Evolutionary conservation across 164 flowering plant species (phyloP).

Genomic region (Aristolochia contorta): DNA sequence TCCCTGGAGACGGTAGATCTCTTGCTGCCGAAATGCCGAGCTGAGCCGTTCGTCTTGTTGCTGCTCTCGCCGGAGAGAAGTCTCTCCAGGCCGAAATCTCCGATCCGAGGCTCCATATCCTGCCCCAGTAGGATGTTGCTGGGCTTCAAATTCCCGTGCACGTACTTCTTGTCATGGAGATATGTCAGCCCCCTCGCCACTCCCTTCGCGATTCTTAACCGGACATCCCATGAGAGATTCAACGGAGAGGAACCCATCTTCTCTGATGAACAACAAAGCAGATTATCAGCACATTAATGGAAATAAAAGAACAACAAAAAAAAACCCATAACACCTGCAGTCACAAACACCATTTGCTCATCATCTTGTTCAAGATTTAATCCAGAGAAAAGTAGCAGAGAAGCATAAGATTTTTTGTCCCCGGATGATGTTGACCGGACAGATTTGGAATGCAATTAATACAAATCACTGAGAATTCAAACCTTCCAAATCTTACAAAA

Average conservation of each 20-base stretch:
- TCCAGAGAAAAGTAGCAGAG: too few species aligned
- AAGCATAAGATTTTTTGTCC: too few species aligned
- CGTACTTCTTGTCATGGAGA: constrained; percentile 93
- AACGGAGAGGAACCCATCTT: constrained; percentile 71
- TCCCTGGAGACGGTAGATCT: constrained; percentile 76
- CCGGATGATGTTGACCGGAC: too few species aligned
- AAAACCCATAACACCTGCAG: background rate
- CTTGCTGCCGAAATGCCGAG: constrained; percentile 81
- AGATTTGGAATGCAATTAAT: background rate
- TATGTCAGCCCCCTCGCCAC: constrained; percentile 74
- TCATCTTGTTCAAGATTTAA: too few species aligned
- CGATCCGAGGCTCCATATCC: constrained; percentile 82
- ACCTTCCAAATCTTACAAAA: background rate
- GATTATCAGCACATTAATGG: background rate
- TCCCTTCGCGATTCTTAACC: constrained; percentile 84
- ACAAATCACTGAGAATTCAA: background rate
- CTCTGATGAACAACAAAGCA: constrained; percentile 27
- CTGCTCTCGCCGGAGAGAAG: constrained; percentile 48
- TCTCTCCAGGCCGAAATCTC: constrained; percentile 86
- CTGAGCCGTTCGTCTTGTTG: constrained; percentile 53
- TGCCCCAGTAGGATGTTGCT: constrained; percentile 66
- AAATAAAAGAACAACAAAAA: background rate
- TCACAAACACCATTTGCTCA: background rate
- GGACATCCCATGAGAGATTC: constrained; percentile 76
- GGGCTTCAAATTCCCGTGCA: constrained; percentile 91